Base-by-base conservation (phyloP, 495 filamentous ascomycete genomes). In the Xylaria flabelliformis region DNA sequence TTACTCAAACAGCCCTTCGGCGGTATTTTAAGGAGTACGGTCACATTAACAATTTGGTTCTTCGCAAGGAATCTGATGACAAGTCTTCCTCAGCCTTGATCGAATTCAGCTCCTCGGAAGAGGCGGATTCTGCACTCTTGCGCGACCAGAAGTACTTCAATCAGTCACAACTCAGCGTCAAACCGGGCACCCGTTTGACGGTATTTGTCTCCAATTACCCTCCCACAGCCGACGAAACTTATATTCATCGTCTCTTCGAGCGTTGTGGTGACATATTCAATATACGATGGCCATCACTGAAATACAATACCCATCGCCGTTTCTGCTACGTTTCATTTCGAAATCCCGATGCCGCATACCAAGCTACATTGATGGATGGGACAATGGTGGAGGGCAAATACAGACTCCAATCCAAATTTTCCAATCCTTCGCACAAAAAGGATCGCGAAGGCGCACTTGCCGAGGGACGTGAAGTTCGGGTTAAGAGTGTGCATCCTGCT, bases 291-390 rank as follows among this genome's bases (percentile, higher is more conserved):
- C 96, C 96, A 8, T 96, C 92, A 51, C 88, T 99, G 58, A 95
- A 95, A 80, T 94, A 86, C 78, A 93, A 97, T 74, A 92, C 91
- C 7, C 90, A 91, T 75, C 92, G 96, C 41, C 91, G 95, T 6
- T 99, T 99, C 82, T 97, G 94, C 81, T 99, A 99, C 78, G 85
- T 97, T 9, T 92, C 97, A 58, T 98, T 97, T 80, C 85, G 90
- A 50, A 89, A 88, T 44, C 78, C 88, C 2, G 84, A 83, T 5
- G 85, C 88, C 29, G 92, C 94, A 1, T 84, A 87, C 26, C 86
- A 86, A 41, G 93, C 94, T 3, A 92, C 89, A 1, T 81, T 88
- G 39, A 83, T 97, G 46, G 86, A 97, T 77, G 91, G 92, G 8
- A 90, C 87, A 69, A 78, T 86, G 13, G 76, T 94, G 4, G 93